These are phyloP conservation scores for Boletus vermiculosoides DNA, from an alignment of 768 basidiomycete species.

Conservation along the genomic window DNA sequence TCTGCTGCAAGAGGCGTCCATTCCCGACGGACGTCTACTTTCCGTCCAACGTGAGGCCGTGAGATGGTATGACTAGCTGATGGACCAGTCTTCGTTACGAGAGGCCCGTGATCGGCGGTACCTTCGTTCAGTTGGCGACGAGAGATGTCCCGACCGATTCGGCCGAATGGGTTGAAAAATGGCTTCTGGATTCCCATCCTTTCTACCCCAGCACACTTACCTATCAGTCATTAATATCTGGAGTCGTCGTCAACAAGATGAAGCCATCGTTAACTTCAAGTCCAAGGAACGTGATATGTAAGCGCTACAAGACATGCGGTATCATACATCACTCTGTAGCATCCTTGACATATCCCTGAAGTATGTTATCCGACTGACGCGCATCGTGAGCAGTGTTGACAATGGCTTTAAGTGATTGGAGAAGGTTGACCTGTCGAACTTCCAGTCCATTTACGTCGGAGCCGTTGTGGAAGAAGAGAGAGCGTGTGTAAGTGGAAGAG, in stretches of 20 bases:
- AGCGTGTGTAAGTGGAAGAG: neutral
- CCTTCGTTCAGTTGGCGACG: conserved; percentile 3
- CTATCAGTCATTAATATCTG: neutral
- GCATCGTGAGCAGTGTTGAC: neutral
- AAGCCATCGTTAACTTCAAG: neutral
- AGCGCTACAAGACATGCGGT: no score
- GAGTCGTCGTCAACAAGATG: no score
- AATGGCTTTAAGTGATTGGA: no score
- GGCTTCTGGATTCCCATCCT: conserved; percentile 2
- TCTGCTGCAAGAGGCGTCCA: neutral
- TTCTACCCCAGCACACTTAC: neutral
- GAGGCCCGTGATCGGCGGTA: conserved; percentile 26
- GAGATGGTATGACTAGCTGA: no score
- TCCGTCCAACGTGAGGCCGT: neutral
- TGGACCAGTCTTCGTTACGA: conserved; percentile 11
- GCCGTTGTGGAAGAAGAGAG: neutral
- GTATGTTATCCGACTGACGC: neutral
- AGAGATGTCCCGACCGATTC: conserved; percentile 18
- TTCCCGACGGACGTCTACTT: neutral
- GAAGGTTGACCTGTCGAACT: neutral
- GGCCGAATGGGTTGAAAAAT: conserved; percentile 8
- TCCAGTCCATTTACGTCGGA: conserved; percentile 1
- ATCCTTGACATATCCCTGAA: neutral
- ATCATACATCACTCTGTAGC: neutral
- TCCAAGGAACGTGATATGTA: neutral